phyloP scores from a whole-genome alignment of 2,329 filamentous ascomycete species.

The Sclerotinia spermophila region DNA sequence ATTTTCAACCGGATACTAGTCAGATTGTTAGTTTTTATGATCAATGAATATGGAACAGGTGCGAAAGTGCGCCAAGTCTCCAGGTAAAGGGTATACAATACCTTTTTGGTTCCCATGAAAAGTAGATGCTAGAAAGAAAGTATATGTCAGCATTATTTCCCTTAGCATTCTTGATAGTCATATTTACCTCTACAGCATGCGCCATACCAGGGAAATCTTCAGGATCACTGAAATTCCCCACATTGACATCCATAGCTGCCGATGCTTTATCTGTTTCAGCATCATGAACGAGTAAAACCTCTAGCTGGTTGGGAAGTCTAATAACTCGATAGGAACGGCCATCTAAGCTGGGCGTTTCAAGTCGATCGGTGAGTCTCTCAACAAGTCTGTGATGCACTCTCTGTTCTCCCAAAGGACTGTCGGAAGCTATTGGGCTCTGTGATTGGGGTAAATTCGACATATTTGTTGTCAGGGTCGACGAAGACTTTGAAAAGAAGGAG shows the following conservation, averaged over 20 bases:
- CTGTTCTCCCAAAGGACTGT: slow-evolving; percentile 35
- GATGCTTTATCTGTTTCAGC: slow-evolving; percentile 94
- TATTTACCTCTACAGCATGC: slow-evolving; percentile 71
- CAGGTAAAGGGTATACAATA: slow-evolving; percentile 36
- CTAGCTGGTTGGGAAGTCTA: slow-evolving; percentile 79
- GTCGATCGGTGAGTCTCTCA: slow-evolving; percentile 57
- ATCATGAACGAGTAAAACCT: slow-evolving; percentile 90
- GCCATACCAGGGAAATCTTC: slow-evolving; percentile 91
- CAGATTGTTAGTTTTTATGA: slow-evolving; percentile 22
- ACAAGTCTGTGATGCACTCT: slow-evolving; percentile 31
- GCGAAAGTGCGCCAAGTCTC: slow-evolving; percentile 9
- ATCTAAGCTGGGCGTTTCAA: slow-evolving; percentile 83
- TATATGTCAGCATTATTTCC: slow-evolving; percentile 45
- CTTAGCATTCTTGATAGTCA: neutral
- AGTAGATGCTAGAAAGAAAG: slow-evolving; percentile 50
- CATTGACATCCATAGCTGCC: slow-evolving; percentile 90
- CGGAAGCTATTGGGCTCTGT: slow-evolving; percentile 31
- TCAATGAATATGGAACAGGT: slow-evolving; percentile 6
- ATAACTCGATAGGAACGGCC: slow-evolving; percentile 86
- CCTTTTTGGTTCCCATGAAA: slow-evolving; percentile 98
- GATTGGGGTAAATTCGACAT: slow-evolving; percentile 37
- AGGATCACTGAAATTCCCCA: slow-evolving; percentile 91
- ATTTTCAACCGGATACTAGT: slow-evolving; percentile 84
- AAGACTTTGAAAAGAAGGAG: neutral
- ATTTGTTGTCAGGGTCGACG: slow-evolving; percentile 9